Evolutionary conservation across 768 basidiomycete genomes (phyloP), one percentile per base, ranked within the genome.

Genomic region (Suillus fuscotomentosus): DNA sequence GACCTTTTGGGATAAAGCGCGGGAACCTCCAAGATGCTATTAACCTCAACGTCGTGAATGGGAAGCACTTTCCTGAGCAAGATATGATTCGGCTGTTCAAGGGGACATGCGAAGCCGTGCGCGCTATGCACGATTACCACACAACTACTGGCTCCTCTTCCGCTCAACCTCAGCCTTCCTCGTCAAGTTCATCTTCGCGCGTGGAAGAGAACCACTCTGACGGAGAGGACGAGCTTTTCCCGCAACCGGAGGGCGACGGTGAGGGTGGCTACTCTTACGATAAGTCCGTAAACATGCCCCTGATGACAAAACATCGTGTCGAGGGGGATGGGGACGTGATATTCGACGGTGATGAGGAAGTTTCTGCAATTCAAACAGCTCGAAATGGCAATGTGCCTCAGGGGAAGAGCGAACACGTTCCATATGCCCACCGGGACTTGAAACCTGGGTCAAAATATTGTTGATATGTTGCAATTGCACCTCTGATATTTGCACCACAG

Each of bases 1-100:
- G 68, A 36, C 65, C n/a, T 10, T 54, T 15, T 17, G 62, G n/a
- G 50, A 66, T 66, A 54, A 68, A 94, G 92, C 84, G 90, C 61
- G 97, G 94, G 36, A 99, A 98, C 71, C 83, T 99, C 8, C 97
- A 99, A 84, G 95, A 99, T 72, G 88, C 88, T 38, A 98, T 99
- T 67, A 94, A 94, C 71, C 82, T 87, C 47, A 89, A 96, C 72
- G 84, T 91, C 39, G 88, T 94, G 62, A 92, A 94, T 67, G 86
- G 88, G 34, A 86, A 88, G 48, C 88, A 88, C 63, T 94, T 95
- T 73, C 84, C 94, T 1, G 97, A 99, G 76, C 85, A 85, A 68
- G 91, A 95, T 57, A 92, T 99, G 81, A 81, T 98, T 42, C 84
- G 85, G 53, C 83, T 97, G 43, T 99, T 99, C 83, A 92, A 88